These are phyloP conservation scores for Capsaspora owczarzaki DNA, from an alignment of 78 protist species.

Conservation along the genomic window DNA sequence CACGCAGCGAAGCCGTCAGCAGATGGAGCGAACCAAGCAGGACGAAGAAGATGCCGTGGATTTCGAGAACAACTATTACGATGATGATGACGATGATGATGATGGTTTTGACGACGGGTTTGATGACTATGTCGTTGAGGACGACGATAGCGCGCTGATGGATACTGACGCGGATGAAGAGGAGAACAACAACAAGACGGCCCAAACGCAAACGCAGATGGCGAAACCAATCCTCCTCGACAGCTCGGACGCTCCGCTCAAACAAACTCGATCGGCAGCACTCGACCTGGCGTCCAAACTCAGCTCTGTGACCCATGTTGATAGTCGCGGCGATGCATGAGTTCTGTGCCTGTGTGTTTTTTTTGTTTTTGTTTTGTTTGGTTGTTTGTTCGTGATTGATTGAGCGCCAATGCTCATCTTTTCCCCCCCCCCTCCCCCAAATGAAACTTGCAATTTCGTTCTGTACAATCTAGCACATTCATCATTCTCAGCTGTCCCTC, in stretches of 20 bases:
- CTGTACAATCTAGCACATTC: neutral
- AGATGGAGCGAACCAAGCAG: conserved; percentile 40
- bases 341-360: neutral
- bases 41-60: conserved; percentile 20
- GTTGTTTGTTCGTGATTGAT: too few relatives aligned
- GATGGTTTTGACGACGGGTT: conserved; percentile 20
- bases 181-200: neutral
- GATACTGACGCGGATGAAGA: conserved; percentile 51
- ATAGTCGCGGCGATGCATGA: too few relatives aligned
- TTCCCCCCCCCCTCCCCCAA: too few relatives aligned
- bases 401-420: too few relatives aligned
- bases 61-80: neutral
- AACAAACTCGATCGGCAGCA: too few relatives aligned
- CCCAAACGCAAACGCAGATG: neutral
- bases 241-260: too few relatives aligned
- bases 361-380: too few relatives aligned
- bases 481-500: too few relatives aligned
- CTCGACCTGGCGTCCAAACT: too few relatives aligned
- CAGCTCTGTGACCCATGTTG: too few relatives aligned
- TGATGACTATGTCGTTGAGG: conserved; percentile 23
- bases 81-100: conserved; percentile 28
- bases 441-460: too few relatives aligned
- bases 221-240: too few relatives aligned
- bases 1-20: neutral
- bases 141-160: conserved; percentile 15